Base-by-base conservation (phyloP, 2,329 filamentous ascomycete genomes). In the Daldinia sp. region DNA sequence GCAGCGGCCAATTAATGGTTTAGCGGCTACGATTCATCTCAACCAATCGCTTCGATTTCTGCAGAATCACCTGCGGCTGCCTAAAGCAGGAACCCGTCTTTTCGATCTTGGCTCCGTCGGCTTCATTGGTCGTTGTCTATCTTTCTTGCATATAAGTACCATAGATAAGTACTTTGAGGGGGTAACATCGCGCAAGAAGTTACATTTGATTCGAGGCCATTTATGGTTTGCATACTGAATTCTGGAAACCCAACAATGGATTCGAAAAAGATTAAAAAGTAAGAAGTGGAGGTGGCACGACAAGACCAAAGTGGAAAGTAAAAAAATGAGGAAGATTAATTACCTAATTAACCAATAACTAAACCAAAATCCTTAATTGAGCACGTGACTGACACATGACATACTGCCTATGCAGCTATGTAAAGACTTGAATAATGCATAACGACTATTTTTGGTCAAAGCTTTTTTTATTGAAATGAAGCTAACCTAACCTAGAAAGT, bases 41-140 rank as follows among this genome's bases (percentile, higher is more conserved):
- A 66, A 29, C 71, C 71, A 72, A 71, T 71, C 67, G 49, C 51
- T 66, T 47, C 17, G n/a, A 47, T 37, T 37, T 47, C 30, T 52
- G 27, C 21, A 32, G 15, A 58, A 50, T 34, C 4, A 66, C 64
- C 68, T 71, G 70, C 67, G 70, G 49, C 66, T 61, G 29, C 60
- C 59, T 19, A 63, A 65, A 60, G 51, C 45, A 17, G 27, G 48
- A 57, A 50, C 35, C 53, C 23, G 21, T 51, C 51, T 10, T 27
- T 21, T 41, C 50, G 59, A 47, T 56, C 54, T 34, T 19, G 10
- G 39, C n/a, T 59, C 11, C 13, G 9, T 56, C 17, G 3, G 21
- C n/a, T 57, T 56, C 29, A 62, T 63, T 66, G 55, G 63, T 7
- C 8, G 25, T 58, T 13, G 21, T 19, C 15, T 21, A 54, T n/a